Percentiles rank a stretch among this genome's conserved stretches.
Conservation (phyloP, 148 eudicot genomes). For the Silene conica region DNA sequence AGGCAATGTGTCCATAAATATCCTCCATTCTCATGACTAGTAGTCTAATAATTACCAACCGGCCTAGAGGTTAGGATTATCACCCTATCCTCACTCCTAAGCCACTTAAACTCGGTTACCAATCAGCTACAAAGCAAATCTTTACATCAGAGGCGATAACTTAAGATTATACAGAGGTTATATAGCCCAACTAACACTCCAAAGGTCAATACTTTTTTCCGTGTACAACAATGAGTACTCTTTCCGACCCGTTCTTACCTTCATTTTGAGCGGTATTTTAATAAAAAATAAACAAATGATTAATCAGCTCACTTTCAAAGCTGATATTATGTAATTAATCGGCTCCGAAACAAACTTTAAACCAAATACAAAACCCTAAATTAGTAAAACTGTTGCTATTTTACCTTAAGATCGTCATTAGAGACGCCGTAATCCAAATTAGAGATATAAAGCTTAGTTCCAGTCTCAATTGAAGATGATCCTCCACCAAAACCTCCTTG, state of each 20-base stretch:
- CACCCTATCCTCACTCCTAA: background rate
- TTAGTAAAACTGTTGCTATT: background rate
- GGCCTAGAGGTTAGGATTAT: no score
- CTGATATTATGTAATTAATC: background rate
- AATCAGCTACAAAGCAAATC: background rate
- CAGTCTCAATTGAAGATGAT: constrained; percentile 63
- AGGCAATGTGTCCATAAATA: background rate
- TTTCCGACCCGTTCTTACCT: no score
- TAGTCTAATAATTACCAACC: background rate
- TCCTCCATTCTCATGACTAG: background rate
- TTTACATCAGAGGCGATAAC: background rate
- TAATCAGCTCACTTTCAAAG: background rate
- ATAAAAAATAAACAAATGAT: background rate
- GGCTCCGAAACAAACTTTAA: background rate
- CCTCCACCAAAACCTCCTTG: constrained; percentile 34
- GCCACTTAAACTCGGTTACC: no score
- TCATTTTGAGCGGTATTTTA: background rate
- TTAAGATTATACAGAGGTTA: background rate
- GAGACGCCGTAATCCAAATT: constrained; percentile 93
- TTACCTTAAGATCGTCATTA: constrained; percentile 84
- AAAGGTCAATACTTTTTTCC: background rate
- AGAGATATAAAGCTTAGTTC: constrained; percentile 84
- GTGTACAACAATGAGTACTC: background rate
- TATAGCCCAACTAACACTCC: background rate
- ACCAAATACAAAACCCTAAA: constrained; percentile 16